Conservation (phyloP, 805 yeast genomes). For the Ogataea henricii region DNA sequence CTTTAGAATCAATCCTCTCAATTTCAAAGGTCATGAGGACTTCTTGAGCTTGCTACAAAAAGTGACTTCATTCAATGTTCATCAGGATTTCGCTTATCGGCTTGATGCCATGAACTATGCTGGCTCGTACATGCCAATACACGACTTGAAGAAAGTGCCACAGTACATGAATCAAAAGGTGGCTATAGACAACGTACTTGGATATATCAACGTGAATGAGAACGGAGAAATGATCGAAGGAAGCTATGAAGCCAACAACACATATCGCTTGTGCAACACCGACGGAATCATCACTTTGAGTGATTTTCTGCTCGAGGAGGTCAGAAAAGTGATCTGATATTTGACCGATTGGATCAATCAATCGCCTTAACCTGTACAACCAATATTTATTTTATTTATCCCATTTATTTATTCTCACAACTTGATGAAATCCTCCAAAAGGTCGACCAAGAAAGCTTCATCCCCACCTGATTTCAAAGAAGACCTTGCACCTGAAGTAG, state of each 20-base stretch:
- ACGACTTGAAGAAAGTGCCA: slow-evolving; percentile 68
- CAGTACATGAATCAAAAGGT: slow-evolving; percentile 57
- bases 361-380: not conserved
- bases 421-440: slow-evolving; percentile 48
- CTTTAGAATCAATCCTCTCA: slow-evolving; percentile 19
- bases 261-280: slow-evolving; percentile 55
- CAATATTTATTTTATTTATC: slow-evolving; percentile 6
- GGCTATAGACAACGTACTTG: slow-evolving; percentile 68
- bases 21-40: slow-evolving; percentile 31
- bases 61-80: slow-evolving; percentile 27
- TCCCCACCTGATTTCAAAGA: slow-evolving; percentile 34
- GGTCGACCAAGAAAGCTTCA: slow-evolving; percentile 42
- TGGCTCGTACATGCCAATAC: slow-evolving; percentile 63
- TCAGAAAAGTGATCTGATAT: slow-evolving; percentile 26
- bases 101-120: slow-evolving; percentile 58
- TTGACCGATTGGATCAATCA: not conserved
- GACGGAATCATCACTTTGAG: slow-evolving; percentile 55
- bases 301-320: slow-evolving; percentile 48
- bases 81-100: slow-evolving; percentile 53
- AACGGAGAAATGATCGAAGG: slow-evolving; percentile 55
- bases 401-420: slow-evolving; percentile 15
- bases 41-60: slow-evolving; percentile 29
- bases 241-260: slow-evolving; percentile 56
- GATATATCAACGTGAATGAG: slow-evolving; percentile 62
- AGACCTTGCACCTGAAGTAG: slow-evolving; percentile 11